phyloP scores from a whole-genome alignment of 1,139 yeast species.

The Scheffersomyces lignicola region DNA sequence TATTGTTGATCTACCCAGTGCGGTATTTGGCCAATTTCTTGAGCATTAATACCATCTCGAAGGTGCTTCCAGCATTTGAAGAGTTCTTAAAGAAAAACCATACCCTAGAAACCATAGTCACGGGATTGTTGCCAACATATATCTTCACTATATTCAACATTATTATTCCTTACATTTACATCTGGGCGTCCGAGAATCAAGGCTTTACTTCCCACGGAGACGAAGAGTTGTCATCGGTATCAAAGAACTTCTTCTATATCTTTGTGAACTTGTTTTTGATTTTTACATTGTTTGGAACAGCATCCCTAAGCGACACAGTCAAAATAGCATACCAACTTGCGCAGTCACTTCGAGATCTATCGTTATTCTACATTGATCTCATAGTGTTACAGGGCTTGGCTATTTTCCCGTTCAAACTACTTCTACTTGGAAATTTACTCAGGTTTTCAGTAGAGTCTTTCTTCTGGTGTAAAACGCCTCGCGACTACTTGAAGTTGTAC shows the following conservation, averaged over 20 bases:
- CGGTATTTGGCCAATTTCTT: conserved; percentile 71
- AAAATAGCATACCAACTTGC: conserved; percentile 80
- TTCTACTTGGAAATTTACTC: conserved; percentile 63
- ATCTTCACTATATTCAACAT: conserved; percentile 73
- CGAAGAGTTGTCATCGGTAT: conserved; percentile 73
- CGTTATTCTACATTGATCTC: conserved; percentile 79
- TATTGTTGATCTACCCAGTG: conserved; percentile 72
- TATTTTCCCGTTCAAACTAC: conserved; percentile 74
- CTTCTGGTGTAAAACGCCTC: conserved; percentile 55
- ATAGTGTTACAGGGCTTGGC: conserved; percentile 83
- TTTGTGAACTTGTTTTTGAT: conserved; percentile 84
- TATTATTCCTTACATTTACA: conserved; percentile 72
- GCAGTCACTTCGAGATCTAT: conserved; percentile 63
- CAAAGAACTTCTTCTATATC: conserved; percentile 80
- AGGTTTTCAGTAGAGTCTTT: conserved; percentile 57
- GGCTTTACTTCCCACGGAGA: conserved; percentile 82
- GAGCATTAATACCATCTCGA: conserved; percentile 65
- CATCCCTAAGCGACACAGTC: conserved; percentile 67
- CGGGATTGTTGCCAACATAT: conserved; percentile 78
- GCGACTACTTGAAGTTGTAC: conserved; percentile 47
- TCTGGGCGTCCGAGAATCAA: conserved; percentile 65
- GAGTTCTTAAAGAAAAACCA: conserved; percentile 56
- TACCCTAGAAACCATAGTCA: conserved; percentile 62
- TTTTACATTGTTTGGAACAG: conserved; percentile 80
- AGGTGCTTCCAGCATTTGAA: conserved; percentile 74